Base-by-base conservation (phyloP, 352 stramenopile species). In the Pythium periplocum region DNA sequence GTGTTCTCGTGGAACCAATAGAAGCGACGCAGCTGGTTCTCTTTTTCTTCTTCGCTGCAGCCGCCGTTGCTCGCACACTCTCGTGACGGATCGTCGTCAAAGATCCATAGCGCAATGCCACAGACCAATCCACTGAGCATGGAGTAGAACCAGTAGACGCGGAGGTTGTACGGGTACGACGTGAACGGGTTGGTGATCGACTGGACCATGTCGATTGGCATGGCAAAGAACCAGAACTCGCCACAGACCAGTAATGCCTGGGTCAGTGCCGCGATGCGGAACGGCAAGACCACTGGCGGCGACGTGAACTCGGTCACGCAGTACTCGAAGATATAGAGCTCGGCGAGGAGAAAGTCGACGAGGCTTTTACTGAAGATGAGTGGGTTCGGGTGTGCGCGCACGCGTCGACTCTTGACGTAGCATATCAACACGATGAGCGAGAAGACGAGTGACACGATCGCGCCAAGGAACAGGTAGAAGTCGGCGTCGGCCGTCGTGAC, bases 141-240 rank as follows among this genome's bases (percentile, higher is more conserved):
- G 42, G 82, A 87, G 48, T 90, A 93, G 55, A 92, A 79, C 78
- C 81, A 90, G 66, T 95, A 95, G 6, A 90, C 57, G 4, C 77
- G 68, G 12, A 90, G 77, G 62, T 95, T 95, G 62, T 90, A 62
- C 45, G 79, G 64, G 57, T 93, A 95, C 37, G 83, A 93, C 45
- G 85, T 92, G 62, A 95, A 95, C 8, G 85, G 85, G 60, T 95
- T 95, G 30, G 85, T 92, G 57, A 95, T 87, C 26, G 81, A 93
- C 74, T 95, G 83, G 41, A 92, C 75, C 65, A 95, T 85, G 57
- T 95, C 85, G 46, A 93, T 86, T 5, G 80, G 81, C 58, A 95
- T 95, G 17, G 83, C 83, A 50, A 91, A 93, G 71, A 93, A 95
- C 85, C 85, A 93, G 45, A 93, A 93, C 49, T 95, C 85, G 3